Base-by-base conservation (phyloP, 2,329 filamentous ascomycete species). In the Diaporthe velutina region DNA sequence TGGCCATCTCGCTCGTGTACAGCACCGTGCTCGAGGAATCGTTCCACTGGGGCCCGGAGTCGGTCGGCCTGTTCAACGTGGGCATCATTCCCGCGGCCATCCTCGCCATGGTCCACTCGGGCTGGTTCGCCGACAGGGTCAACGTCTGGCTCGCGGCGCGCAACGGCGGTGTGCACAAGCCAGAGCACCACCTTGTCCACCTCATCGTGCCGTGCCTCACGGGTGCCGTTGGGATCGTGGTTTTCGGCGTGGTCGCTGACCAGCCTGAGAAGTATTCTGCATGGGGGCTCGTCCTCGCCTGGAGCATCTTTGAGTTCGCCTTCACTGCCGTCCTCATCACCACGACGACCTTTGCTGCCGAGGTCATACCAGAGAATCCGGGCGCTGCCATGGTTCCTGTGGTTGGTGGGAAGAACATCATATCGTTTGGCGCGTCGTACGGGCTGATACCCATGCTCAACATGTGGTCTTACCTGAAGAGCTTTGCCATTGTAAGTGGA, bases 131-230 rank as follows among this genome's bases (percentile, higher is more conserved):
- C 50, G 80, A 80, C 71, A 57, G 66, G 40, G 19, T 78, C n/a
- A 75, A 78, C 2, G 75, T 80, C n/a, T 79, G 74, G 60, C 78
- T 87, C 4, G 84, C 86, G 0, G 81, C 83, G 6, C 81, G 84
- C 33, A 86, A 86, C 77, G 79, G 82, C 28, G 85, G 85, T 30
- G 80, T 84, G n/a, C 77, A 78, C 38, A 80, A 82, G 76, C 78
- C 81, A 28, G 80, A 82, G 76, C 78, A 80, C n/a, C 57, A 60
- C 57, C 57, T 60, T 2, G 13, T 60, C 5, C 57, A 60, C 22
- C 57, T 60, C 57, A 19, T 60, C 22, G 10, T 60, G 8, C 57
- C 57, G 33, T 60, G 57, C 9, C 2, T 60, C 33, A 40, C 57
- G 0, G 57, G 57, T 25, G 57, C 35, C 10, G 15, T 60, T 6